These are phyloP conservation scores for Tubosaeta brunneosetosa DNA, from an alignment of 768 basidiomycete species.

Conservation along the genomic window DNA sequence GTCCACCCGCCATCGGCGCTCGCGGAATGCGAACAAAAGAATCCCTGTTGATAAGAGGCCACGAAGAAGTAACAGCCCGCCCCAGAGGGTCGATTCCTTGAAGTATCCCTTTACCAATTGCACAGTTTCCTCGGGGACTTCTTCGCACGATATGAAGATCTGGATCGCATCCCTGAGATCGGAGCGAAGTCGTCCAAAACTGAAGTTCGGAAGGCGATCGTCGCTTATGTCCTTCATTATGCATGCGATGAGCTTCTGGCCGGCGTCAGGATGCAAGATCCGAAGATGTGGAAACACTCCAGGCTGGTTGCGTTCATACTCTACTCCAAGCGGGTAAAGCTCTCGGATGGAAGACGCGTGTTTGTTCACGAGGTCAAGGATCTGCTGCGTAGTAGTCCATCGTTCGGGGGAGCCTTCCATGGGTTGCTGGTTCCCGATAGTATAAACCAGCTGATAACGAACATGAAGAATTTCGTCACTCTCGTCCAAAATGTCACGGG, in stretches of 20 bases:
- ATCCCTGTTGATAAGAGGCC: conserved; percentile 22
- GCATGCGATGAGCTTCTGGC: conserved; percentile 1
- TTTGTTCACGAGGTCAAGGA: conserved; percentile 29
- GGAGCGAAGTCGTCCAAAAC: neutral
- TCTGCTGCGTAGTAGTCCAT: conserved; percentile 38
- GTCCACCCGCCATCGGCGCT: conserved; percentile 25
- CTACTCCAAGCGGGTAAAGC: conserved; percentile 5
- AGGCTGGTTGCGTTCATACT: neutral
- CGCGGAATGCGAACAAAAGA: conserved; percentile 16
- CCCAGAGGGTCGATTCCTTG: conserved; percentile 2
- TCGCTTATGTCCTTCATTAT: conserved; percentile 4
- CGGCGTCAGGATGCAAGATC: conserved; percentile 5
- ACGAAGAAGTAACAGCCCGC: conserved; percentile 17
- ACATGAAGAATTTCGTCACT: conserved; percentile 39
- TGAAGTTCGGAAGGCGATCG: conserved; percentile 8
- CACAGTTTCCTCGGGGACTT: neutral
- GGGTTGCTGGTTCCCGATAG: conserved; percentile 33
- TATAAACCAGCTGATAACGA: conserved; percentile 46
- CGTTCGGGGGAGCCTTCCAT: conserved; percentile 39
- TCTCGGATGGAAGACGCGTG: conserved; percentile 1
- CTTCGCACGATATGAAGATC: conserved; percentile 8
- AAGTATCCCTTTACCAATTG: neutral
- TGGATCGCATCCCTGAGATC: neutral
- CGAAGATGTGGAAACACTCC: conserved; percentile 9
- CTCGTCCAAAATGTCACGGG: conserved; percentile 18